Percentiles rank a stretch among this genome's conserved stretches.
These are phyloP conservation scores for Penicillium samsonianum DNA, from an alignment of 495 filamentous ascomycete species.

Conservation along the genomic window DNA sequence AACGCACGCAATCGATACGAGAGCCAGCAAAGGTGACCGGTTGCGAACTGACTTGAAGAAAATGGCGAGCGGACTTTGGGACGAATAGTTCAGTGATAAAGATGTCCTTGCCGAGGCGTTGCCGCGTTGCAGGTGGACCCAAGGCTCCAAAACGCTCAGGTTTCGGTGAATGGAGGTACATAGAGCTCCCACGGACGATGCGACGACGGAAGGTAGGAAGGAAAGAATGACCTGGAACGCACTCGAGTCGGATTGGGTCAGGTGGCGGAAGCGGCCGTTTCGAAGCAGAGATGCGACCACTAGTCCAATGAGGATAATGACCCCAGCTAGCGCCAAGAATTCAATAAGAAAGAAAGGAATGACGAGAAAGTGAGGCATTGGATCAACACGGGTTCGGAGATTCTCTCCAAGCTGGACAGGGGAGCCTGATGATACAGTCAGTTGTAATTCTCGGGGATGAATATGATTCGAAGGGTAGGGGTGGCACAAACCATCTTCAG, in stretches of 20 bases:
- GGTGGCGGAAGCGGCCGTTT: constrained; percentile 37
- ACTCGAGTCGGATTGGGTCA: constrained; percentile 41
- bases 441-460: neutral
- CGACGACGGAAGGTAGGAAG: constrained; percentile 41
- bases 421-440: constrained; percentile 24
- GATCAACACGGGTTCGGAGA: constrained; percentile 33
- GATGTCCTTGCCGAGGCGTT: constrained; percentile 34
- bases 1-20: constrained; percentile 41
- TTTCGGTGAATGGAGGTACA: constrained; percentile 46
- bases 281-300: constrained; percentile 35
- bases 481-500: constrained; percentile 31
- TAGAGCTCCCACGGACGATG: constrained; percentile 38
- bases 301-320: constrained; percentile 41
- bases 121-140: constrained; percentile 47
- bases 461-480: neutral
- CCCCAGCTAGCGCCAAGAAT: constrained; percentile 36
- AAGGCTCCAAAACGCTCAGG: constrained; percentile 44
- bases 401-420: constrained; percentile 30
- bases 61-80: constrained; percentile 39
- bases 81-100: constrained; percentile 42
- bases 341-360: constrained; percentile 46
- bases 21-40: constrained; percentile 32
- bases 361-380: constrained; percentile 43
- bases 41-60: constrained; percentile 37
- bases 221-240: constrained; percentile 41